A percentile compares a stretch with the other conserved stretches of the same genome.
Conservation (phyloP, 2,329 filamentous ascomycete genomes). For the Didymella glomerata region DNA sequence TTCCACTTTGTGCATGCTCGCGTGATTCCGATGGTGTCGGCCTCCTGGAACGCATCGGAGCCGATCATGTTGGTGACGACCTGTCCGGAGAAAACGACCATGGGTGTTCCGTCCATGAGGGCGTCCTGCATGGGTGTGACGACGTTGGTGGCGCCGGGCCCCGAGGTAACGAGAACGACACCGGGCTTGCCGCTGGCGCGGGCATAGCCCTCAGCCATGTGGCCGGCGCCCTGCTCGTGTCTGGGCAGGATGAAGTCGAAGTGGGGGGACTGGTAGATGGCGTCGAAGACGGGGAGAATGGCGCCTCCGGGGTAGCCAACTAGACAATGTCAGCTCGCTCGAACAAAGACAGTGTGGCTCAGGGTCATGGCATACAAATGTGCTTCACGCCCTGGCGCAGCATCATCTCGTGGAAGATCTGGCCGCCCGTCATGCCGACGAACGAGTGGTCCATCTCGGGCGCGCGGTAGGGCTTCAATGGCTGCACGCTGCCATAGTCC, state of each 20-base stretch:
- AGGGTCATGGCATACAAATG: constrained; percentile 61
- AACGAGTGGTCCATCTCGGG: constrained; percentile 69
- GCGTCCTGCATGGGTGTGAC: constrained; percentile 97
- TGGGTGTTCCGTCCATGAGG: constrained; percentile 90
- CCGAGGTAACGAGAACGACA: constrained; percentile 95
- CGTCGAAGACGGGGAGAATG: constrained; percentile 97
- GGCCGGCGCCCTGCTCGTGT: constrained; percentile 97
- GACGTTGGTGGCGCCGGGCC: constrained; percentile 95
- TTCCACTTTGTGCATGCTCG: constrained; percentile 99
- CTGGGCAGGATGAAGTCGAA: constrained; percentile 95
- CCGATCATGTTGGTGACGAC: constrained; percentile 90
- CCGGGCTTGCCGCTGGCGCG: constrained; percentile 92
- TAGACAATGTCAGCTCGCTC: neutral
- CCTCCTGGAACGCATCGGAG: constrained; percentile 96
- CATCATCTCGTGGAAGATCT: constrained; percentile 99
- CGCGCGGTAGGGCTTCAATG: constrained; percentile 56
- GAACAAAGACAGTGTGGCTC: too few species aligned
- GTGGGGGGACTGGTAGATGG: constrained; percentile 97
- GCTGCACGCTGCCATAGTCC: constrained; percentile 55
- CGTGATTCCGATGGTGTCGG: constrained; percentile 92
- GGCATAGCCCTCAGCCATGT: constrained; percentile 98
- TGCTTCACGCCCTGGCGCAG: constrained; percentile 89
- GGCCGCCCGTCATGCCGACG: constrained; percentile 91
- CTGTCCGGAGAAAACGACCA: constrained; percentile 96
- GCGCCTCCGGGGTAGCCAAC: constrained; percentile 86